phyloP scores from a whole-genome alignment of 768 basidiomycete genomes.

The Exsudoporus frostii region DNA sequence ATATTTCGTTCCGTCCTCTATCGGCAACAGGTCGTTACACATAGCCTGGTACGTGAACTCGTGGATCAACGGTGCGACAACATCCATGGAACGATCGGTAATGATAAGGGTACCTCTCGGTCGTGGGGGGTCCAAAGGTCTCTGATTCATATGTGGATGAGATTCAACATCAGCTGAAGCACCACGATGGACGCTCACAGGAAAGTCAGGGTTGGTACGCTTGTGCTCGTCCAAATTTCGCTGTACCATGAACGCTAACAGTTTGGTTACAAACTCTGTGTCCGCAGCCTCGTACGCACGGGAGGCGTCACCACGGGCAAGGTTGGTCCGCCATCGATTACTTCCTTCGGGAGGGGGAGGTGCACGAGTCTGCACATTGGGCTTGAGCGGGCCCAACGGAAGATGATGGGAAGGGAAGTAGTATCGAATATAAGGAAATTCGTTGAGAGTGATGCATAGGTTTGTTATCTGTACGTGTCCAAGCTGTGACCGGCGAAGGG shows the following conservation, averaged over 20 bases:
- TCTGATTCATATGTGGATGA: constrained; percentile 34
- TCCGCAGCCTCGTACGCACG: constrained; percentile 68
- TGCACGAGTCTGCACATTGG: constrained; percentile 58
- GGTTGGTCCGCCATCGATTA: constrained; percentile 75
- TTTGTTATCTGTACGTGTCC: constrained; percentile 68
- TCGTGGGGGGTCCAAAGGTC: constrained; percentile 53
- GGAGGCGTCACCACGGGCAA: constrained; percentile 69
- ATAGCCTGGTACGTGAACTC: constrained; percentile 99
- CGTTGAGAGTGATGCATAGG: constrained; percentile 83
- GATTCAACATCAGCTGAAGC: not conserved
- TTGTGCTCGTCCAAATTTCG: constrained; percentile 82
- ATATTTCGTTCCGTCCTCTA: constrained; percentile 84
- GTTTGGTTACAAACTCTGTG: constrained; percentile 73
- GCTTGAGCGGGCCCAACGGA: constrained; percentile 82
- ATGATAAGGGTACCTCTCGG: constrained; percentile 83
- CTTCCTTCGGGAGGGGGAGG: constrained; percentile 63
- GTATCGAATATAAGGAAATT: constrained; percentile 91
- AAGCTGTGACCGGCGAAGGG: constrained; percentile 1
- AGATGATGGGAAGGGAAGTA: constrained; percentile 80
- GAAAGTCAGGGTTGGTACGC: constrained; percentile 81
- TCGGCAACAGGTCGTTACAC: constrained; percentile 90
- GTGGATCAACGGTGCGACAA: constrained; percentile 84
- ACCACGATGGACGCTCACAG: constrained; percentile 47
- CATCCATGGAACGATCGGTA: constrained; percentile 96
- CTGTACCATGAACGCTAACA: constrained; percentile 86